Conservation (phyloP, 2,329 filamentous ascomycete genomes). For the Penicillium sp. region DNA sequence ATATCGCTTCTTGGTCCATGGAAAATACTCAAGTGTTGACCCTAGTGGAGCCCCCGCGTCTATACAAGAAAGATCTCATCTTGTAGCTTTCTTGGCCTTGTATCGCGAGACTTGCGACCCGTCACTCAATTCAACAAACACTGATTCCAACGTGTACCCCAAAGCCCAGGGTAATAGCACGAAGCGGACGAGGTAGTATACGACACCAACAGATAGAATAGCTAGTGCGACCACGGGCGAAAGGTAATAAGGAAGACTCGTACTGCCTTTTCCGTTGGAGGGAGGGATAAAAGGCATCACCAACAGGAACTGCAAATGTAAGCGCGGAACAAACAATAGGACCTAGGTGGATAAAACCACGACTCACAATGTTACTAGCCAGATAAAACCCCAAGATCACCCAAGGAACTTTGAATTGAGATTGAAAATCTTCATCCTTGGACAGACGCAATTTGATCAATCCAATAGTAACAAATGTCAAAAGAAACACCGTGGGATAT, state of each 20-base stretch:
- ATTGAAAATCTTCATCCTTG: conserved; percentile 11
- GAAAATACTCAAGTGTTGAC: too few relatives aligned
- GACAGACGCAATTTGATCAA: conserved; percentile 21
- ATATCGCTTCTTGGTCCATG: too few relatives aligned
- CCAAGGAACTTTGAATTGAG: conserved; percentile 21
- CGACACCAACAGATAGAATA: conserved; percentile 19
- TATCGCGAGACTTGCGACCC: conserved; percentile 21
- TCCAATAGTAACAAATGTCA: conserved; percentile 22
- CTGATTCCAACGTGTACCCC: conserved; percentile 13
- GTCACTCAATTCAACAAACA: conserved; percentile 18
- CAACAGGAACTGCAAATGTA: conserved; percentile 17
- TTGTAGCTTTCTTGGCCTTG: conserved; percentile 4
- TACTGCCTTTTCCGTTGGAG: conserved; percentile 8
- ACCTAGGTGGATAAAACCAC: background rate
- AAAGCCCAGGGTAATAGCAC: conserved; percentile 20
- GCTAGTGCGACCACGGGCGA: conserved; percentile 22
- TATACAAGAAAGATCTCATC: too few relatives aligned
- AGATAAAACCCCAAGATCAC: conserved; percentile 22
- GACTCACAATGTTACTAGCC: conserved; percentile 19
- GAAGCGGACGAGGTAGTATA: conserved; percentile 20
- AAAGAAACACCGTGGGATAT: conserved; percentile 22
- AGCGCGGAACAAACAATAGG: background rate
- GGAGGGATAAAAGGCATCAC: conserved; percentile 28
- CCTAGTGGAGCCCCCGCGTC: too few relatives aligned
- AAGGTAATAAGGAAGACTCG: conserved; percentile 23